Percentiles rank a stretch among this genome's conserved stretches.
These are phyloP conservation scores for Eucalyptus camaldulensis DNA, from an alignment of 345 rosid genomes.

Conservation along the genomic window DNA sequence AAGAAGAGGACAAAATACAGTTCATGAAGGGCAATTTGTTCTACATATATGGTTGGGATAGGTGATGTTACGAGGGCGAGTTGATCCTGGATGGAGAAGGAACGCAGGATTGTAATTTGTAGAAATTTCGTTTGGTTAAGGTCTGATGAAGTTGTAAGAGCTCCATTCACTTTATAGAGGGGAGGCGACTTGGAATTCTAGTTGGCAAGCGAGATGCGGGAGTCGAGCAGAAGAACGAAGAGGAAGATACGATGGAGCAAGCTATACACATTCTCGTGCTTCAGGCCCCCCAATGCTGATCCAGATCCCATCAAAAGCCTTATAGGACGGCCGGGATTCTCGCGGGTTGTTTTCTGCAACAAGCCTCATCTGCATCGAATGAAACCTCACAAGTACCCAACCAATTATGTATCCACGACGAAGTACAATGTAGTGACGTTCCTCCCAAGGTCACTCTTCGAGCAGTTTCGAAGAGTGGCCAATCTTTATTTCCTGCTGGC, in stretches of 20 bases:
- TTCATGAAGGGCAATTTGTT: not conserved
- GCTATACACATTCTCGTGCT: constrained; percentile 33
- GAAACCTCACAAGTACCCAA: constrained; percentile 27
- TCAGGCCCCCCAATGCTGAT: not conserved
- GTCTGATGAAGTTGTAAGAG: not conserved
- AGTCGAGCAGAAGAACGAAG: constrained; percentile 3
- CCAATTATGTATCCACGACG: constrained; percentile 55
- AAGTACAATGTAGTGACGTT: constrained; percentile 44
- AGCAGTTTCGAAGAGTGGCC: constrained; percentile 79
- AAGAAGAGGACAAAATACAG: not conserved
- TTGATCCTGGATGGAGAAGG: not conserved
- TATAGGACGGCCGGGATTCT: constrained; percentile 26
- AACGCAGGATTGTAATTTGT: not conserved
- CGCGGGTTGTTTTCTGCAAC: constrained; percentile 48
- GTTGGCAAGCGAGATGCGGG: not conserved
- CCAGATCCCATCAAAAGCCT: constrained; percentile 1
- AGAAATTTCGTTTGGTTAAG: not conserved
- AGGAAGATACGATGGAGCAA: constrained; percentile 34
- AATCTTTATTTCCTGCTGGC: constrained; percentile 60
- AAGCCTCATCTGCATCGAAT: constrained; percentile 25
- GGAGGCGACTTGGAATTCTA: not conserved
- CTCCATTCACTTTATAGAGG: not conserved
- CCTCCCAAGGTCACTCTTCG: constrained; percentile 61
- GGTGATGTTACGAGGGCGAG: not conserved
- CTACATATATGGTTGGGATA: not conserved